Evolutionary conservation across 2,329 filamentous ascomycete genomes (phyloP), one percentile per base, ranked within the genome.

Genomic region (Cercospora zeina): DNA sequence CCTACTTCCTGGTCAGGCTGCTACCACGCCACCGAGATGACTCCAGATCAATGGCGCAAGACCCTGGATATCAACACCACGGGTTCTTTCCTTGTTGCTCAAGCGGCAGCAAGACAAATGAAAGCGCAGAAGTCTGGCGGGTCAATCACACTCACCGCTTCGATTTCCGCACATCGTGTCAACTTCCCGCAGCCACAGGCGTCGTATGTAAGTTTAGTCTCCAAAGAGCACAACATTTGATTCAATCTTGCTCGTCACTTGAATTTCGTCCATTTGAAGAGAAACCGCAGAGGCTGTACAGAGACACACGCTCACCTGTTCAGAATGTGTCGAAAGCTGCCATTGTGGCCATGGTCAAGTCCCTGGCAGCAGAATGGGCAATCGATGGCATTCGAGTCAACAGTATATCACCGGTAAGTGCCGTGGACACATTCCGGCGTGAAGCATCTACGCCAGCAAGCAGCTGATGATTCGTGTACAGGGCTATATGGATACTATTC

Each of bases 401-500:
- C 68, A 84, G 80, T 16, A 80, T 93, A 49, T 86, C 82, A 39
- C 89, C 89, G 0, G 89, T 89, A 0, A 89, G 92, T 64, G 76
- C 87, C 2, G 86, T 21, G 21, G 19, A 10, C 1, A 3, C 39
- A 24, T 45, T 2, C 6, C 39, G 1, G 9, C 39, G 13, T 24
- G 1, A 10, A 45, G 19, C 21, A 14, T 24, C 39, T 13, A 1
- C 16, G 1, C 39, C 19, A 9, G 9, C 11, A 14, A 45, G 39
- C 19, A 24, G 19, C 39, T 89, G 4, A 92, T 92, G 67, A 84
- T 80, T 16, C 80, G 92, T 47, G 86, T 82, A 39, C 89, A 89
- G 0, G 89, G 89, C 0, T 92, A 92, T 68, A 90, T 91, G 85
- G 88, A 90, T 69, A 91, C 88, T 0, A 83, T 90, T 11, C 75